Evolutionary conservation across 805 yeast species (phyloP).

Genomic region (Kuraishia molischiana): DNA sequence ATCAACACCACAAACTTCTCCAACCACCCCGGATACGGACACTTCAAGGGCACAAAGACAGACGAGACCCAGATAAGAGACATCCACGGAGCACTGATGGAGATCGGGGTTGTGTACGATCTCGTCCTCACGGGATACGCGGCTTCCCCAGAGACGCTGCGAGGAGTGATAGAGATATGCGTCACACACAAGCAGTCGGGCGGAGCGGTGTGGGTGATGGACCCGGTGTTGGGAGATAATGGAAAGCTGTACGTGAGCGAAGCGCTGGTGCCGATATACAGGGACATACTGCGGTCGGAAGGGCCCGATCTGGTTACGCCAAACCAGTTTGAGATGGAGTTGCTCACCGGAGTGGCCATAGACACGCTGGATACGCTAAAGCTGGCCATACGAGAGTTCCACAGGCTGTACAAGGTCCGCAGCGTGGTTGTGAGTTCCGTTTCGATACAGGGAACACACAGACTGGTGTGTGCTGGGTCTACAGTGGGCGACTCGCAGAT

Average conservation of each 20-base stretch:
- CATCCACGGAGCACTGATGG: slow-evolving; percentile 45
- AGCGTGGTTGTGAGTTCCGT: slow-evolving; percentile 55
- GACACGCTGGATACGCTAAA: slow-evolving; percentile 24
- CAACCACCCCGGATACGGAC: slow-evolving; percentile 86
- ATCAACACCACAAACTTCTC: slow-evolving; percentile 84
- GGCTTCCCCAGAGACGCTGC: slow-evolving; percentile 50
- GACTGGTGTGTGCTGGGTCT: slow-evolving; percentile 32
- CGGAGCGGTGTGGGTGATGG: slow-evolving; percentile 50
- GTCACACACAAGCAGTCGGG: slow-evolving; percentile 14
- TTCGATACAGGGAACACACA: slow-evolving; percentile 14
- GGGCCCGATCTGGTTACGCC: slow-evolving; percentile 51
- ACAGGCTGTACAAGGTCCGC: slow-evolving; percentile 30
- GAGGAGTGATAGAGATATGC: slow-evolving; percentile 35
- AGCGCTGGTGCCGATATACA: slow-evolving; percentile 42
- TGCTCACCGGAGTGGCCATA: slow-evolving; percentile 38
- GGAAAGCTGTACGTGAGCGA: slow-evolving; percentile 70
- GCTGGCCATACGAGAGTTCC: slow-evolving; percentile 30
- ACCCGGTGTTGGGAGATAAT: slow-evolving; percentile 90
- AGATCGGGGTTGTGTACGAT: slow-evolving; percentile 42
- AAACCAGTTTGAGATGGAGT: slow-evolving; percentile 67
- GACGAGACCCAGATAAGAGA: slow-evolving; percentile 33
- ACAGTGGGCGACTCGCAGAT: slow-evolving; percentile 5
- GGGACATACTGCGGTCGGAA: slow-evolving; percentile 31
- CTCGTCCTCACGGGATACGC: slow-evolving; percentile 74
- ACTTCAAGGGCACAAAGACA: slow-evolving; percentile 48